Percentiles rank a stretch among this genome's conserved stretches.
phyloP scores from a whole-genome alignment of 2,329 filamentous ascomycete genomes.

The Cryphonectria naterciae region DNA sequence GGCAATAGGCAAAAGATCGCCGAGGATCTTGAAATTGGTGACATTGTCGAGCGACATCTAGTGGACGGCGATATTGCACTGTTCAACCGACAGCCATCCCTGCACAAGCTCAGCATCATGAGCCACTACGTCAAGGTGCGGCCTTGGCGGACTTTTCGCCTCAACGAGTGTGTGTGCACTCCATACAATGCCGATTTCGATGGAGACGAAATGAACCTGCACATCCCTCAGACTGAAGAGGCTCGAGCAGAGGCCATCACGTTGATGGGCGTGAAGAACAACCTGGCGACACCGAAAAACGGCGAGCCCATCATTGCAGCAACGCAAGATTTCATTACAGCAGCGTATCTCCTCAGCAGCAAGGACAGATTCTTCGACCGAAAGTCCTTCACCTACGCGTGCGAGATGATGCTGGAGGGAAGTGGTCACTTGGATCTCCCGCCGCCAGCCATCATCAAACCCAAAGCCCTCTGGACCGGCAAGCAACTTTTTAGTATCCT shows the following conservation, averaged over 20 bases:
- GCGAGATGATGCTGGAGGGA: slow-evolving; percentile 90
- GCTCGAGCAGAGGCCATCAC: slow-evolving; percentile 93
- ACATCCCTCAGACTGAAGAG: slow-evolving; percentile 97
- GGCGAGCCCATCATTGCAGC: slow-evolving; percentile 97
- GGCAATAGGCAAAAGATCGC: slow-evolving; percentile 74
- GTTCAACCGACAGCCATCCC: slow-evolving; percentile 96
- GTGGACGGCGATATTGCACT: slow-evolving; percentile 95
- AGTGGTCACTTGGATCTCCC: slow-evolving; percentile 81
- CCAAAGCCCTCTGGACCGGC: slow-evolving; percentile 88
- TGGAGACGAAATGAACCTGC: slow-evolving; percentile 98
- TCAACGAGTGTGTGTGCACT: slow-evolving; percentile 97
- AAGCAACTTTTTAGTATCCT: slow-evolving; percentile 95
- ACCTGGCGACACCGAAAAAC: slow-evolving; percentile 93
- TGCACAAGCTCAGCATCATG: slow-evolving; percentile 99
- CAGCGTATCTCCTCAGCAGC: slow-evolving; percentile 85
- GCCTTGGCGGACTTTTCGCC: slow-evolving; percentile 91
- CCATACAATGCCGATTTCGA: slow-evolving; percentile 99
- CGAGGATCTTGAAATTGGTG: slow-evolving; percentile 75
- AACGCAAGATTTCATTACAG: slow-evolving; percentile 99
- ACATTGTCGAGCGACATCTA: slow-evolving; percentile 91
- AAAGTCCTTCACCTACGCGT: slow-evolving; percentile 85
- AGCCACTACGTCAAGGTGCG: slow-evolving; percentile 92
- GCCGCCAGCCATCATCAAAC: slow-evolving; percentile 83
- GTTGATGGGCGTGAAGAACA: slow-evolving; percentile 97
- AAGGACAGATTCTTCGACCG: slow-evolving; percentile 94